Conservation (phyloP, 805 yeast species). For the Torulaspora franciscae region DNA sequence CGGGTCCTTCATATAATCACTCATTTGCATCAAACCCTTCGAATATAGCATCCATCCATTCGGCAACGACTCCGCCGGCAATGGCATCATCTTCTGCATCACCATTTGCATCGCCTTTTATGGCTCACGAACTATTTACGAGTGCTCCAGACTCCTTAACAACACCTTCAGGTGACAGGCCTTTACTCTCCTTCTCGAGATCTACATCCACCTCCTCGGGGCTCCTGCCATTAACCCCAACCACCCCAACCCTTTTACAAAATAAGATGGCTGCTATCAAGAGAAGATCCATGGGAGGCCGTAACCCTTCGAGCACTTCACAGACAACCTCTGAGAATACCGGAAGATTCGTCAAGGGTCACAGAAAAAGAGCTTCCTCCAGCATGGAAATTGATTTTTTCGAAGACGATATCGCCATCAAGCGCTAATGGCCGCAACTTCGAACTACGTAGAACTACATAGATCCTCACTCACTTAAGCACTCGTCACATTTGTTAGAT, state of each 20-base stretch:
- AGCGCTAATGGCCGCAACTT: slow-evolving; percentile 11
- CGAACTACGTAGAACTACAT: slow-evolving; percentile 2
- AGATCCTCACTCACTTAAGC: slow-evolving; percentile 1
- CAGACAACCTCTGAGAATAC: neutral
- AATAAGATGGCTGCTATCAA: slow-evolving; percentile 10
- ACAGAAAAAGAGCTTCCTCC: slow-evolving; percentile 28
- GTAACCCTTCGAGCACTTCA: slow-evolving; percentile 2
- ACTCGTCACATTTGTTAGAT: neutral
- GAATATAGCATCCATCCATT: slow-evolving; percentile 15
- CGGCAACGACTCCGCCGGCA: slow-evolving; percentile 22
- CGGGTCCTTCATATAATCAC: slow-evolving; percentile 13
- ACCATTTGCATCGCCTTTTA: slow-evolving; percentile 24
- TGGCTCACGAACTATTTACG: slow-evolving; percentile 11
- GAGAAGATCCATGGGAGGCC: slow-evolving; percentile 9
- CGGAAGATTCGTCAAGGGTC: slow-evolving; percentile 13
- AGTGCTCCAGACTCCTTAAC: slow-evolving; percentile 18
- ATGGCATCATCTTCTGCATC: slow-evolving; percentile 19
- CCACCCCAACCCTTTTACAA: slow-evolving; percentile 21
- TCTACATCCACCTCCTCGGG: slow-evolving; percentile 10
- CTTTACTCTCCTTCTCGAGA: slow-evolving; percentile 5
- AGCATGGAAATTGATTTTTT: slow-evolving; percentile 27
- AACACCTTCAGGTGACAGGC: slow-evolving; percentile 11
- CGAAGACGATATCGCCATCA: slow-evolving; percentile 16
- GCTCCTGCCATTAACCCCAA: slow-evolving; percentile 24
- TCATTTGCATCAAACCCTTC: slow-evolving; percentile 10